Conservation (phyloP, 2,329 filamentous ascomycete species). For the Calonectria ilicicola region DNA sequence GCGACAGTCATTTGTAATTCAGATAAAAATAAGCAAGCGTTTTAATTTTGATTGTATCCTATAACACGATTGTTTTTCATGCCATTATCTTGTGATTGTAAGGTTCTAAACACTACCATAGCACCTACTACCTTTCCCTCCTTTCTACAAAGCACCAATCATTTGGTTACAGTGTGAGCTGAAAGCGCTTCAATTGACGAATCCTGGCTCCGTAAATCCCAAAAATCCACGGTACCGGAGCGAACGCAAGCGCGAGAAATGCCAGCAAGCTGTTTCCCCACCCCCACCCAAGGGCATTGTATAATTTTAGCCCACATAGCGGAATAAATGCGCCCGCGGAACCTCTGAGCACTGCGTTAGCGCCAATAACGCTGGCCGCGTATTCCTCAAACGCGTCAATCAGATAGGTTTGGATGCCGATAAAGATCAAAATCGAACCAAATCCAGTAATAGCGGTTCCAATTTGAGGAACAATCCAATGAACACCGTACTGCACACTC, state of each 20-base stretch:
- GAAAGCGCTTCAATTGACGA: neutral
- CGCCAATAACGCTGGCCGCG: constrained; percentile 39
- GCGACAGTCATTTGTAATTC: neutral
- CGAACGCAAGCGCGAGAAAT: constrained; percentile 55
- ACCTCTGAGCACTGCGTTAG: constrained; percentile 30
- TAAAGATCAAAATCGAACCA: constrained; percentile 33
- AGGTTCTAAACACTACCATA: too few species aligned
- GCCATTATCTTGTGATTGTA: neutral
- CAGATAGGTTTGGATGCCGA: constrained; percentile 58
- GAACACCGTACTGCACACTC: constrained; percentile 35
- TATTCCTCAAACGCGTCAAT: constrained; percentile 41
- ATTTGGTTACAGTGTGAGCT: neutral
- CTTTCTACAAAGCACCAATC: too few species aligned
- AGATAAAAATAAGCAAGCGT: neutral
- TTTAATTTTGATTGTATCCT: neutral
- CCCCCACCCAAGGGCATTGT: neutral
- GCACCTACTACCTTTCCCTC: too few species aligned
- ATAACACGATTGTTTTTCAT: neutral
- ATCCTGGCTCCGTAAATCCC: neutral
- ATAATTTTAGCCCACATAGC: neutral
- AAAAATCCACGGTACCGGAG: constrained; percentile 38
- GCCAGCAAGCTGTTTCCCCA: constrained; percentile 51
- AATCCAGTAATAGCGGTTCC: neutral
- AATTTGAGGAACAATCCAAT: neutral
- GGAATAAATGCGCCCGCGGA: neutral